Evolutionary conservation across 1,284 basidiomycete genomes (phyloP).

Genomic region (Coniferiporia sulphurascens): DNA sequence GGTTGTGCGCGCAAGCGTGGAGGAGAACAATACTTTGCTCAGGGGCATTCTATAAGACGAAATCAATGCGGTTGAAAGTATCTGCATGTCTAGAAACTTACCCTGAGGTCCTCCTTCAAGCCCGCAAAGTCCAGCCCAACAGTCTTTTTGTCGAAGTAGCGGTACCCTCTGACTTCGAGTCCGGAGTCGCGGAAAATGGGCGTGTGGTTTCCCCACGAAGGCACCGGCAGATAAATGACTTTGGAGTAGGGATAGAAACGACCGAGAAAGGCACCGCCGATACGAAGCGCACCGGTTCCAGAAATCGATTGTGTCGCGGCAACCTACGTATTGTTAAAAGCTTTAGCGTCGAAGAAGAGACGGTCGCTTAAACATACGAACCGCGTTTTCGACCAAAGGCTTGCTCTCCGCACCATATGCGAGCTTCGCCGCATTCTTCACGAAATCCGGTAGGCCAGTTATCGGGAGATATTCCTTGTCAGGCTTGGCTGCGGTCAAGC

Average conservation of each 20-base stretch:
- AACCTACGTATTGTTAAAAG: conserved; percentile 45
- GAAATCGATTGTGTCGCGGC: conserved; percentile 96
- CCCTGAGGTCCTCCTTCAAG: conserved; percentile 82
- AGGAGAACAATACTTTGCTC: conserved; percentile 79
- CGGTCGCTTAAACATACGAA: conserved; percentile 34
- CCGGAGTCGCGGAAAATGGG: conserved; percentile 87
- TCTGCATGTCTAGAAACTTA: conserved; percentile 30
- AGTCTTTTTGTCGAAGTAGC: conserved; percentile 93
- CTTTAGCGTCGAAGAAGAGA: neutral
- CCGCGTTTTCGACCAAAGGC: conserved; percentile 73
- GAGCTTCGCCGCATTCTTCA: conserved; percentile 83
- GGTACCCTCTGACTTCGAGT: conserved; percentile 88
- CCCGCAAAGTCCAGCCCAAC: conserved; percentile 93
- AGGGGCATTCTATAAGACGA: conserved; percentile 55
- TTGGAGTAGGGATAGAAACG: conserved; percentile 88
- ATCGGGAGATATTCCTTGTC: conserved; percentile 99
- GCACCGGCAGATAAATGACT: conserved; percentile 88
- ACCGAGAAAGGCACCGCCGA: conserved; percentile 91
- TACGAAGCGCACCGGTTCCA: conserved; percentile 95
- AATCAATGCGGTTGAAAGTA: neutral
- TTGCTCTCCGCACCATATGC: conserved; percentile 86
- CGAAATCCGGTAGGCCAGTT: conserved; percentile 87
- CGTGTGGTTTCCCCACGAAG: conserved; percentile 98
- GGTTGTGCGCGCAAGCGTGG: conserved; percentile 96
- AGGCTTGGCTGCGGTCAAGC: conserved; percentile 59